phyloP scores from a whole-genome alignment of 306 rosid genomes.

The Acacia confusa region DNA sequence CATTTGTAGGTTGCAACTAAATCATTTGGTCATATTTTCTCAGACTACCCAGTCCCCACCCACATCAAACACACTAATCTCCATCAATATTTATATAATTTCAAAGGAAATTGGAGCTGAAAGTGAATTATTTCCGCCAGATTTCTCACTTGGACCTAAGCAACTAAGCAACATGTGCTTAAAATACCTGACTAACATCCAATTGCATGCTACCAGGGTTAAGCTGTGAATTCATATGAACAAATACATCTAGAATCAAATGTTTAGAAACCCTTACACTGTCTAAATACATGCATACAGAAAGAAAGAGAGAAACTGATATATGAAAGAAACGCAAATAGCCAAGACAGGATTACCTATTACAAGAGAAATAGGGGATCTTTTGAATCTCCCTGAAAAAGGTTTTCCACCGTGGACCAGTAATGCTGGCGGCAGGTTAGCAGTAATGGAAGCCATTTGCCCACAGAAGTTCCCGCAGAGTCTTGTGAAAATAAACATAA shows the following conservation, averaged over 20 bases:
- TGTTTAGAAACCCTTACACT: background rate
- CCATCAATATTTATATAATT: background rate
- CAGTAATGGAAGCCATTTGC: conserved; percentile 54
- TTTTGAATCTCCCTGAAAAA: conserved; percentile 30
- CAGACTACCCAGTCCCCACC: background rate
- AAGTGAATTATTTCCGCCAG: background rate
- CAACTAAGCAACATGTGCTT: background rate
- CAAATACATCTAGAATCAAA: background rate
- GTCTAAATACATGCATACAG: background rate
- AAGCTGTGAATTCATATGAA: background rate
- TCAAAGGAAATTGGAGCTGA: background rate
- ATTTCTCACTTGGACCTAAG: background rate
- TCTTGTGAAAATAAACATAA: background rate
- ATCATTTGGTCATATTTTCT: background rate
- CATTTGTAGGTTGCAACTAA: background rate
- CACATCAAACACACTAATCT: background rate
- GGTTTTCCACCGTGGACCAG: conserved; percentile 35
- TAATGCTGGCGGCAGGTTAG: conserved; percentile 51
- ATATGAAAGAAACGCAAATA: background rate
- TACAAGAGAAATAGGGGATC: conserved; percentile 36
- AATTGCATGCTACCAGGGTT: background rate
- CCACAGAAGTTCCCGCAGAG: background rate
- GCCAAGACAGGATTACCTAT: conserved; percentile 31
- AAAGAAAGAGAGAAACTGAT: background rate
- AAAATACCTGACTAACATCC: background rate